Conservation (phyloP, 257 asterid genomes). For the Nemophila menziesii region DNA sequence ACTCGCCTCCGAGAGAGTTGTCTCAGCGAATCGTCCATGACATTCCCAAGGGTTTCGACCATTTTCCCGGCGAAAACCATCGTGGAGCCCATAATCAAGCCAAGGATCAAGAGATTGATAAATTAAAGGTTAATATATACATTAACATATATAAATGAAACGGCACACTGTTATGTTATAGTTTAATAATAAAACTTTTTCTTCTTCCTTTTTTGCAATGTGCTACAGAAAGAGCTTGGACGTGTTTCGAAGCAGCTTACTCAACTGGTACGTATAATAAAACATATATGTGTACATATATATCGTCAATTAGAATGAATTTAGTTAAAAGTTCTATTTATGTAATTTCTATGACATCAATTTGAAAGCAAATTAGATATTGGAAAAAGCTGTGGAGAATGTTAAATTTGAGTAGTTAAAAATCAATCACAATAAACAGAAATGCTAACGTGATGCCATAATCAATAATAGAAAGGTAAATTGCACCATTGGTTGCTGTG, state of each 20-base stretch:
- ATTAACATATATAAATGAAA: not conserved
- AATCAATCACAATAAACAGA: not conserved
- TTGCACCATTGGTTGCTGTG: too few relatives aligned
- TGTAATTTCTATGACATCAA: not conserved
- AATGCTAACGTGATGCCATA: not conserved
- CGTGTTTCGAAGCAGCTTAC: conserved; percentile 49
- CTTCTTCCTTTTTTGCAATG: not conserved
- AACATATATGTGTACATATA: not conserved
- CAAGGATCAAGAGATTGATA: conserved; percentile 35
- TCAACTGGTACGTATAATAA: conserved; percentile 33
- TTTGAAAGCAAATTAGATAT: not conserved
- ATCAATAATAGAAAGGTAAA: too few relatives aligned
- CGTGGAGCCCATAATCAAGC: conserved; percentile 5
- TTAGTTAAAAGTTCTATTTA: not conserved
- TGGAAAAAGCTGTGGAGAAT: not conserved
- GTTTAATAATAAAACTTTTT: not conserved
- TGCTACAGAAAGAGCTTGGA: conserved; percentile 58
- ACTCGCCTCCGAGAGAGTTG: conserved; percentile 76
- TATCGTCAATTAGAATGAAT: not conserved
- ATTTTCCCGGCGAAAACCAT: not conserved
- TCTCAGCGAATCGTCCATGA: conserved; percentile 45
- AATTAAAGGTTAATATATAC: conserved; percentile 37
- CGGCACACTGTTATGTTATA: not conserved
- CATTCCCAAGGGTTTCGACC: not conserved
- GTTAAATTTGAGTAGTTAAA: not conserved